These are phyloP conservation scores for Hirsutella rhossiliensis DNA, from an alignment of 2,329 filamentous ascomycete species.

Conservation along the genomic window DNA sequence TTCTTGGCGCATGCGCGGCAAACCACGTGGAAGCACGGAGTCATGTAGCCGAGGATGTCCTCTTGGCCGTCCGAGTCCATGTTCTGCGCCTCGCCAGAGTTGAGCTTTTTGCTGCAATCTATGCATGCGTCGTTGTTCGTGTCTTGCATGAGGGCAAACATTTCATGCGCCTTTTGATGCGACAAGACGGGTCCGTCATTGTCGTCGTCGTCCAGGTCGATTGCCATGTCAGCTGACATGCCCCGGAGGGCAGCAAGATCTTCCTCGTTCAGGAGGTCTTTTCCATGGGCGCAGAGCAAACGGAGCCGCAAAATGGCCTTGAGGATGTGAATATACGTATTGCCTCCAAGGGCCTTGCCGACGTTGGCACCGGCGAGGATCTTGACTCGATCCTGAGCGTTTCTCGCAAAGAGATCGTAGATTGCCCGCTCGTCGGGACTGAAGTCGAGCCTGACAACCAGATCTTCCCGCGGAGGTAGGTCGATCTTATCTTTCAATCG, in stretches of 20 bases:
- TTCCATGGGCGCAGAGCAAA: slow-evolving; percentile 87
- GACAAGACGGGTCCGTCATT: slow-evolving; percentile 45
- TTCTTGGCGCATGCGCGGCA: slow-evolving; percentile 60
- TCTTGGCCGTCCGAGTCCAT: slow-evolving; percentile 47
- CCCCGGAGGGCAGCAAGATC: slow-evolving; percentile 74
- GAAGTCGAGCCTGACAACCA: slow-evolving; percentile 64
- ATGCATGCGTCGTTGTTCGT: slow-evolving; percentile 66
- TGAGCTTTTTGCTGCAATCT: slow-evolving; percentile 55
- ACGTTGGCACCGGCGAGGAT: slow-evolving; percentile 50
- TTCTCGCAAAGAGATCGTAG: slow-evolving; percentile 75
- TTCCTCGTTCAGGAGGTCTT: slow-evolving; percentile 73
- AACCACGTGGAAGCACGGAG: slow-evolving; percentile 76
- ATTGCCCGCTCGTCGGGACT: slow-evolving; percentile 60
- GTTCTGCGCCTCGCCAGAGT: slow-evolving; percentile 39
- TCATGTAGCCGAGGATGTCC: slow-evolving; percentile 64
- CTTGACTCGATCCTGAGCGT: slow-evolving; percentile 68
- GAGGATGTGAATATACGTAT: slow-evolving; percentile 86
- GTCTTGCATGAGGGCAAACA: slow-evolving; percentile 74
- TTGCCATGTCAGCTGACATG: slow-evolving; percentile 71
- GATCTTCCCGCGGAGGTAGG: slow-evolving; percentile 61
- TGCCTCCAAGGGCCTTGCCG: slow-evolving; percentile 62
- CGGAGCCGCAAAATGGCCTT: slow-evolving; percentile 84
- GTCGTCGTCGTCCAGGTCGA: slow-evolving; percentile 72
- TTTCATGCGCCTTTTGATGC: slow-evolving; percentile 69
- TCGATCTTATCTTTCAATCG: slow-evolving; percentile 87